Percentiles rank a stretch among this genome's conserved stretches.
Conservation (phyloP, 495 filamentous ascomycete genomes). For the Xylaria venustula region DNA sequence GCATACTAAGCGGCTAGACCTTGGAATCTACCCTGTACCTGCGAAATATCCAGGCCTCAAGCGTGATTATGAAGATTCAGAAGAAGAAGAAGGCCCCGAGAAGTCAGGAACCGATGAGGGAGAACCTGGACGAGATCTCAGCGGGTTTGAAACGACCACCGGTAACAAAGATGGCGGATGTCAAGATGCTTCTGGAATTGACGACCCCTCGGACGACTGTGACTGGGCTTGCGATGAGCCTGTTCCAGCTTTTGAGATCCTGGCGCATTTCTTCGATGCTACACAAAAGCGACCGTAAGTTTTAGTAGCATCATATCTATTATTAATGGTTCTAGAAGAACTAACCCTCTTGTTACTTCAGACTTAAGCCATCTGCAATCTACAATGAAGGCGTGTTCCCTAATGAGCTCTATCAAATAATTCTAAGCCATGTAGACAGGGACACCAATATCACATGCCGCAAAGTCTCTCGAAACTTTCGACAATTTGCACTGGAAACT, state of each 20-base stretch:
- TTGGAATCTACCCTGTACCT: neutral
- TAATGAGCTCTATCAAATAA: neutral
- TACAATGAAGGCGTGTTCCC: neutral
- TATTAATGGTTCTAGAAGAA: no score
- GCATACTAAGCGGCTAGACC: neutral
- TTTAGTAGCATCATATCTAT: neutral
- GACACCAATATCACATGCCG: neutral
- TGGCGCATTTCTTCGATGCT: conserved; percentile 2
- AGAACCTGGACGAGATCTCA: no score
- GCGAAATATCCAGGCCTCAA: neutral
- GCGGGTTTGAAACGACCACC: no score
- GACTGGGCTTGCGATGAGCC: neutral
- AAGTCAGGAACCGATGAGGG: no score
- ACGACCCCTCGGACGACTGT: neutral
- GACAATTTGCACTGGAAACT: neutral
- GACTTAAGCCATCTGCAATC: neutral
- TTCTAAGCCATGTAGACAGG: neutral
- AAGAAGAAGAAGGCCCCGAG: neutral
- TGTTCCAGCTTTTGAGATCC: neutral
- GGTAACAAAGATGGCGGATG: no score
- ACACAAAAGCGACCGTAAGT: neutral
- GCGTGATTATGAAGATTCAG: no score
- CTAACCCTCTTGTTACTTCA: neutral
- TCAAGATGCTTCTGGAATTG: neutral
- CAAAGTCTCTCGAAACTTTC: neutral